Evolutionary conservation across 768 basidiomycete genomes (phyloP).

Genomic region (Dacryopinax primogenitus): DNA sequence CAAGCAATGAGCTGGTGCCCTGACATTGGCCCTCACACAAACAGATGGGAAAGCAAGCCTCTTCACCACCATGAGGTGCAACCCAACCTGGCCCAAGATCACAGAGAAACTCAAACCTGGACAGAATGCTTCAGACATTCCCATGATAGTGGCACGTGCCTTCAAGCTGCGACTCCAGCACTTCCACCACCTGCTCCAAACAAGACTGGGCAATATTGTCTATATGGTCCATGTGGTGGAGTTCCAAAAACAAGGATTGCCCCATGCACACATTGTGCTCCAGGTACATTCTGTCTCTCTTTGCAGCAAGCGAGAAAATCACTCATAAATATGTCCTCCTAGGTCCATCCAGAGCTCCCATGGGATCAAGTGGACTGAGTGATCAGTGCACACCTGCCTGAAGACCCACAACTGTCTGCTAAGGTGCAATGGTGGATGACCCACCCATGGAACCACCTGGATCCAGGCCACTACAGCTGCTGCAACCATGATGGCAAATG

Average conservation of each 20-base stretch:
- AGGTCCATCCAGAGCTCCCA: conserved; percentile 13
- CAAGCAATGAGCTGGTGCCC: too few species aligned
- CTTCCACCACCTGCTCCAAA: conserved; percentile 25
- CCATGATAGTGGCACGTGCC: conserved; percentile 28
- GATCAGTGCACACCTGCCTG: background rate
- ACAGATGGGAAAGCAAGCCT: conserved; percentile 26
- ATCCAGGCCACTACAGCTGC: background rate
- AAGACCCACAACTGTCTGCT: background rate
- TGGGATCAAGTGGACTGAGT: background rate
- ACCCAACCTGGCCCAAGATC: conserved; percentile 33
- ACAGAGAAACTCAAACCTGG: conserved; percentile 23
- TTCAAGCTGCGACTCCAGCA: conserved; percentile 27
- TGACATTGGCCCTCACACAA: too few species aligned
- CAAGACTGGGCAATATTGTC: conserved; percentile 22
- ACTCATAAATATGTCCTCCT: too few species aligned
- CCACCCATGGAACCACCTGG: background rate
- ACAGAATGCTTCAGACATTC: conserved; percentile 28
- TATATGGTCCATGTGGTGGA: conserved; percentile 31
- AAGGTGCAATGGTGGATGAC: background rate
- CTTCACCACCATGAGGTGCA: conserved; percentile 34
- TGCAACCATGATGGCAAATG: background rate
- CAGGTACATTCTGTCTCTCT: conserved; percentile 19
- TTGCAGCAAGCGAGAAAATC: conserved; percentile 10
- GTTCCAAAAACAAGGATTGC: conserved; percentile 34
- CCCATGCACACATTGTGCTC: conserved; percentile 33